phyloP scores from a whole-genome alignment of 1,139 yeast species.

The Pichiaceae sp. region DNA sequence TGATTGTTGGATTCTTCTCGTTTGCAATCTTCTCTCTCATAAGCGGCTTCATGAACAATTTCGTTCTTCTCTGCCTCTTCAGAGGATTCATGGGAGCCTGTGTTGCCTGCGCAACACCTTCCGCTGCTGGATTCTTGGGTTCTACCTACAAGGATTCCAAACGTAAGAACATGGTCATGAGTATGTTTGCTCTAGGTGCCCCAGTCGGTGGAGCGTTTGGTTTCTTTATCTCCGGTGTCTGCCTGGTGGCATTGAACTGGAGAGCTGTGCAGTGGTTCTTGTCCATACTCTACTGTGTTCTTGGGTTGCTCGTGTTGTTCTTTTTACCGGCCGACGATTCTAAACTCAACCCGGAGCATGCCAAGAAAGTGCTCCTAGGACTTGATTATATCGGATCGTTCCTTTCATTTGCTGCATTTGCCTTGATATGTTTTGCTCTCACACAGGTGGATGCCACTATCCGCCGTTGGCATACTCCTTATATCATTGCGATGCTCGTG shows the following conservation, averaged over 20 bases:
- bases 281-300: constrained; percentile 27
- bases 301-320: constrained; percentile 22
- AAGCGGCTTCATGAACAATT: constrained; percentile 31
- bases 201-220: constrained; percentile 37
- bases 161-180: constrained; percentile 33
- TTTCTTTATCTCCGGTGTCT: constrained; percentile 32
- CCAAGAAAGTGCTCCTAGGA: constrained; percentile 16
- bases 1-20: constrained; percentile 25
- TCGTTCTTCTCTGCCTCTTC: constrained; percentile 27
- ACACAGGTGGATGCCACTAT: constrained; percentile 32
- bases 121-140: constrained; percentile 37
- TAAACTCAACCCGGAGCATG: constrained; percentile 17
- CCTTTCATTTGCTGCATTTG: constrained; percentile 29
- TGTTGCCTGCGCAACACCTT: constrained; percentile 34
- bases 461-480: constrained; percentile 36
- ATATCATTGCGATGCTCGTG: constrained; percentile 33
- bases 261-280: constrained; percentile 31
- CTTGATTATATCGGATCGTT: constrained; percentile 33
- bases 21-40: constrained; percentile 29
- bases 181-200: constrained; percentile 36
- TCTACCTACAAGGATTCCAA: constrained; percentile 28
- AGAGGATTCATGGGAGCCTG: constrained; percentile 35
- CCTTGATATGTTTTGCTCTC: constrained; percentile 32
- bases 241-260: constrained; percentile 31
- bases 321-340: constrained; percentile 25